phyloP scores from a whole-genome alignment of 371 early-diverging fungal species.

The Synchytrium microbalum region DNA sequence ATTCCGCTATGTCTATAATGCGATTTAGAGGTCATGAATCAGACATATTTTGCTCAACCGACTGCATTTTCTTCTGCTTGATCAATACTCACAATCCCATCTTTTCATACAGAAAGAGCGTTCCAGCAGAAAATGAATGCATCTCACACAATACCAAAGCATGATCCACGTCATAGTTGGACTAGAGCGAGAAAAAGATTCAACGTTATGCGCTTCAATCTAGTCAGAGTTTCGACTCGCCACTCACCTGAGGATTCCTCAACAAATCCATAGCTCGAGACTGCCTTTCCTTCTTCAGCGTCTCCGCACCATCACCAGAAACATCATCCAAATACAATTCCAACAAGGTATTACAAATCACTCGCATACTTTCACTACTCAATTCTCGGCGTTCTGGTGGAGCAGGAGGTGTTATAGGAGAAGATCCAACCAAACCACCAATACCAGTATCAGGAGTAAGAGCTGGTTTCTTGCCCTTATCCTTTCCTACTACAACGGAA shows the following conservation, averaged over 20 bases:
- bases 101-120: constrained; percentile 76
- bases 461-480: neutral
- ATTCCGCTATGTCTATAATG: constrained; percentile 57
- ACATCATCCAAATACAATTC: constrained; percentile 66
- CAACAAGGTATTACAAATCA: constrained; percentile 81
- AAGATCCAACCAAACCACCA: neutral
- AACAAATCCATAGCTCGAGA: constrained; percentile 47
- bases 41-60: neutral
- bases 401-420: constrained; percentile 10
- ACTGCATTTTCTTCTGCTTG: neutral
- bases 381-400: constrained; percentile 50
- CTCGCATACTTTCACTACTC: constrained; percentile 32
- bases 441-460: neutral
- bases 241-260: constrained; percentile 35
- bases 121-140: constrained; percentile 72
- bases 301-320: constrained; percentile 19
- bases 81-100: constrained; percentile 48
- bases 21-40: neutral
- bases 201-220: neutral
- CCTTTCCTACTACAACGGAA: neutral
- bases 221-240: neutral
- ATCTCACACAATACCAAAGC: constrained; percentile 81
- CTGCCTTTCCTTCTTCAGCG: constrained; percentile 22
- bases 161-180: constrained; percentile 81
- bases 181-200: constrained; percentile 14